Conservation (phyloP, 2,329 filamentous ascomycete species). For the Tolypocladium inflatum region DNA sequence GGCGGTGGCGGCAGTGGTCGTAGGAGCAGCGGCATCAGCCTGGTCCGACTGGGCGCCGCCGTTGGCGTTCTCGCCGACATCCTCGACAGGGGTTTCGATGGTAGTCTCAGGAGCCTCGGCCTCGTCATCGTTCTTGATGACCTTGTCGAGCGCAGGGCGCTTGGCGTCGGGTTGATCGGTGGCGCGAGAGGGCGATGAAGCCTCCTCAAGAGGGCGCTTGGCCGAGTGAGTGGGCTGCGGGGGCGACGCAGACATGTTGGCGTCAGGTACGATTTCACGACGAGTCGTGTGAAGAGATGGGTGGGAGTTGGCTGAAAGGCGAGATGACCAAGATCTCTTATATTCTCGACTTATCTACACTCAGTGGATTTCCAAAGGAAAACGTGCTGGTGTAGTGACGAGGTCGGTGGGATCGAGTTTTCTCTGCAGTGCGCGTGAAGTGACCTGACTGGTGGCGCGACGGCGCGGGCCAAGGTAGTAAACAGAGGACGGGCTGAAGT, state of each 20-base stretch:
- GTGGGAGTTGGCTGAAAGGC: not conserved
- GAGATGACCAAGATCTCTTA: slow-evolving; percentile 20
- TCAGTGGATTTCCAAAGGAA: slow-evolving; percentile 77
- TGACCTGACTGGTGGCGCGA: slow-evolving; percentile 23
- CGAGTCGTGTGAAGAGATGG: not conserved
- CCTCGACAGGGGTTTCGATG: slow-evolving; percentile 33
- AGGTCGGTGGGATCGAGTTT: slow-evolving; percentile 29
- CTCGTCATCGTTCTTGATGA: slow-evolving; percentile 59
- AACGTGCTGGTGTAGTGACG: slow-evolving; percentile 78
- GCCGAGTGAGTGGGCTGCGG: slow-evolving; percentile 57
- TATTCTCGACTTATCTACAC: slow-evolving; percentile 66
- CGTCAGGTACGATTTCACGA: slow-evolving; percentile 12
- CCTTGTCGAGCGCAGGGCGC: slow-evolving; percentile 89
- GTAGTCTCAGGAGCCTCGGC: slow-evolving; percentile 29
- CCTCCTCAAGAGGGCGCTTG: slow-evolving; percentile 94
- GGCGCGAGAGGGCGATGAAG: slow-evolving; percentile 84
- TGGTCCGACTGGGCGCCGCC: slow-evolving; percentile 33
- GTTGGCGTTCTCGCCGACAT: slow-evolving; percentile 40
- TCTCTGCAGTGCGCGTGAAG: slow-evolving; percentile 32
- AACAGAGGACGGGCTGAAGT: slow-evolving; percentile 9
- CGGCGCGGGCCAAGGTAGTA: slow-evolving; percentile 20
- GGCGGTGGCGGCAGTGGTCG: slow-evolving; percentile 25
- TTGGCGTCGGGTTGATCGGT: slow-evolving; percentile 96
- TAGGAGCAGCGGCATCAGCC: slow-evolving; percentile 13
- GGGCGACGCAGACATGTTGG: slow-evolving; percentile 65